These are phyloP conservation scores for Prunus mira DNA, from an alignment of 306 rosid species.

Conservation along the genomic window DNA sequence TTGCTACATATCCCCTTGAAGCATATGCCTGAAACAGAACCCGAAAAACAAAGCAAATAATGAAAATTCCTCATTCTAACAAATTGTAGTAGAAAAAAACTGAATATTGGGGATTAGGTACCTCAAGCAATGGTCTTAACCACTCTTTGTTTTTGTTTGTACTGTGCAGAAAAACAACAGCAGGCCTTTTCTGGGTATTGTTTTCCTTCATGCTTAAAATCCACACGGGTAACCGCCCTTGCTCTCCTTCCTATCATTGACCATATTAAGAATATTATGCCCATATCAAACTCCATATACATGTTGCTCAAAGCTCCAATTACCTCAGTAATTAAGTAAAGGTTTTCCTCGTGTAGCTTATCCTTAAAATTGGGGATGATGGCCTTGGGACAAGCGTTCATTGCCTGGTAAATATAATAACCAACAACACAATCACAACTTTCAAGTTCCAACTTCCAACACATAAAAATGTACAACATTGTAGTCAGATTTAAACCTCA, in stretches of 20 bases:
- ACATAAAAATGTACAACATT: background rate
- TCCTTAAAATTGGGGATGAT: slow-evolving; percentile 41
- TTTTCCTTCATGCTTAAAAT: slow-evolving; percentile 70
- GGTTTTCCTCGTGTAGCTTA: slow-evolving; percentile 65
- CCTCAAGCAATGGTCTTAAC: slow-evolving; percentile 83
- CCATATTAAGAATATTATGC: background rate
- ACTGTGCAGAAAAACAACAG: slow-evolving; percentile 73
- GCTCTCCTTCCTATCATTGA: slow-evolving; percentile 72
- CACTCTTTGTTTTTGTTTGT: slow-evolving; percentile 65
- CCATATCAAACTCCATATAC: background rate
- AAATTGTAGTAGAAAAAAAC: background rate
- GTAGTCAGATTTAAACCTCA: slow-evolving; percentile 41
- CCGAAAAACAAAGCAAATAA: background rate
- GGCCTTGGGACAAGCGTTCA: slow-evolving; percentile 62
- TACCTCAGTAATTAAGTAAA: slow-evolving; percentile 72
- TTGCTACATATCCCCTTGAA: slow-evolving; percentile 77
- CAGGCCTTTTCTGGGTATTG: slow-evolving; percentile 49
- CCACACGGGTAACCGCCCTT: slow-evolving; percentile 79
- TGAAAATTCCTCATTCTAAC: slow-evolving; percentile 7
- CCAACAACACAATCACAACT: background rate
- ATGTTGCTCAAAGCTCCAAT: background rate
- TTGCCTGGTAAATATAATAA: slow-evolving; percentile 31
- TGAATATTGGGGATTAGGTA: slow-evolving; percentile 4
- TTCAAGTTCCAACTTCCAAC: background rate
- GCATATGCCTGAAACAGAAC: slow-evolving; percentile 67